Evolutionary conservation across 805 yeast genomes (phyloP).

Genomic region (Phaffomyces antillensis): DNA sequence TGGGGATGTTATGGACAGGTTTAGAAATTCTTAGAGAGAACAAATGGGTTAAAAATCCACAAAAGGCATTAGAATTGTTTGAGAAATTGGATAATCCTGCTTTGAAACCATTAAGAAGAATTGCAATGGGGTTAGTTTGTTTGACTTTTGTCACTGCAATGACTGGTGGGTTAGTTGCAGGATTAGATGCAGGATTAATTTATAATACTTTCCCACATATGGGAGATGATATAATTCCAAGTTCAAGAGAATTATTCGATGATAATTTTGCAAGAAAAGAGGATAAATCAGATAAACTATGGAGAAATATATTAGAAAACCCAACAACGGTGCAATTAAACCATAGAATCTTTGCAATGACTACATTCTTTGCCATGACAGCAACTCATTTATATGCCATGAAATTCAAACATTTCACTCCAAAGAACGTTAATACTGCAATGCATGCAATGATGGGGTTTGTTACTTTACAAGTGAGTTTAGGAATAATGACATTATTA

Average conservation of each 20-base stretch:
- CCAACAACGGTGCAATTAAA: conserved; percentile 93
- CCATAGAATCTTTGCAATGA: conserved; percentile 78
- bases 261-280: conserved; percentile 59
- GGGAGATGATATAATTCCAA: conserved; percentile 83
- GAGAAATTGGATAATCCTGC: conserved; percentile 55
- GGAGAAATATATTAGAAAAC: conserved; percentile 92
- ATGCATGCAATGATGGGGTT: conserved; percentile 74
- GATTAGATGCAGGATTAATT: conserved; percentile 93
- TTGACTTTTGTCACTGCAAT: conserved; percentile 85
- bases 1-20: conserved; percentile 89
- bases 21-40: conserved; percentile 73
- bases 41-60: conserved; percentile 61
- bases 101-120: conserved; percentile 47
- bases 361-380: conserved; percentile 67
- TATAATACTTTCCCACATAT: conserved; percentile 95
- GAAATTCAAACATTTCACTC: conserved; percentile 49
- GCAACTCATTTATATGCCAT: conserved; percentile 66
- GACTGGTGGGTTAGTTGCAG: conserved; percentile 98
- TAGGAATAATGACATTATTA: conserved; percentile 81
- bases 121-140: conserved; percentile 50
- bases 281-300: conserved; percentile 68
- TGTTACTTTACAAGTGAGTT: conserved; percentile 71
- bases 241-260: conserved; percentile 69
- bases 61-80: conserved; percentile 44
- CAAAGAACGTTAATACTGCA: conserved; percentile 45